Base-by-base conservation (phyloP, 106 monocot genomes). In the Dendrobium nobile region DNA sequence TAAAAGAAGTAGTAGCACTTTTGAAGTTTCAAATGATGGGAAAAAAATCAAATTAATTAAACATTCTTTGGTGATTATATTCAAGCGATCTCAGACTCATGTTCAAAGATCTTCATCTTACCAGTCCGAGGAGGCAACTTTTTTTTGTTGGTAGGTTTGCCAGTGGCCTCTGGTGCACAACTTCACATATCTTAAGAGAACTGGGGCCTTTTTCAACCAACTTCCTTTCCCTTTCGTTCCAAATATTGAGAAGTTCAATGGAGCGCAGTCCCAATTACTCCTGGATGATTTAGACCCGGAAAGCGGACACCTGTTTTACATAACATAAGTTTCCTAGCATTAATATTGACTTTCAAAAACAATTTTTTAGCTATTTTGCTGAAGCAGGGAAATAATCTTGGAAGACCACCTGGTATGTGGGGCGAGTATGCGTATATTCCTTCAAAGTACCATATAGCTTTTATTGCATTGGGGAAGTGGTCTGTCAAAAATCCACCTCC, bases 391-490 rank as follows among this genome's bases (percentile, higher is more conserved):
- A 40, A 33, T 33, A 10, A 15, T 72, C 13, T 37, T 37, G 41
- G 15, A 73, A 17, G 11, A 64, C 19, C 68, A 90, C 91, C 93
- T 83, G 91, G 93, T 84, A 96, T 96, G 1, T 96, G 88, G 64
- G 91, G 93, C 37, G 93, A 96, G 83, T 87, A 86, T 79, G 96
- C 93, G 70, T 93, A 93, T 75, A 96, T 96, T 81, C 93, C 93
- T 87, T 93, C 91, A 68, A 96, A 96, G 68, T 93, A 93, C 96
- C 96, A 96, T 61, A 96, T 96, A 26, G 96, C 96, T 80, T 96
- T 96, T 4, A 90, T 91, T 80, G 93, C 93, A 78, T 41, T 51
- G 18, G 96, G 96, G 77, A 93, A 96, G 77, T 96, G 93, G 41
- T 96, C 96, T 16, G 93, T 96, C 48, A 96, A 82, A 77, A 96